Conservation (phyloP, 257 asterid species). For the Solanum lycopersicoides region DNA sequence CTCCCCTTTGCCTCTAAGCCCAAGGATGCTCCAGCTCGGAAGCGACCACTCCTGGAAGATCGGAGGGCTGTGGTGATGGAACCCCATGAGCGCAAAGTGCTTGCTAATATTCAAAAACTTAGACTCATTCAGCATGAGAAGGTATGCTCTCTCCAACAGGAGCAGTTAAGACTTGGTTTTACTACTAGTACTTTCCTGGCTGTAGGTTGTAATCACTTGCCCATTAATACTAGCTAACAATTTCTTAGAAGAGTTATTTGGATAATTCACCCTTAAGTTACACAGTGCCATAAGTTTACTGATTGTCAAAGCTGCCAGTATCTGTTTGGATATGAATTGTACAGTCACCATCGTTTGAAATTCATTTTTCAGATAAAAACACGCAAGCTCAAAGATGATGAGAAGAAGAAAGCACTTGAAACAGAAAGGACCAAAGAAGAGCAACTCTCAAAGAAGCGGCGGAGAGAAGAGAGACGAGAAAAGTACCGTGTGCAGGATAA, state of each 20-base stretch:
- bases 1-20: constrained; percentile 83
- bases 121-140: constrained; percentile 50
- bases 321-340: background rate
- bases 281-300: background rate
- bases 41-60: constrained; percentile 28
- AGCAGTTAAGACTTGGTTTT: background rate
- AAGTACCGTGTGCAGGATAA: constrained; percentile 71
- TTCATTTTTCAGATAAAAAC: constrained; percentile 37
- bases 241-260: background rate
- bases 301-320: background rate
- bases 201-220: background rate
- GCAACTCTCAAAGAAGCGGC: constrained; percentile 61
- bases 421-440: constrained; percentile 68
- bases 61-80: constrained; percentile 84
- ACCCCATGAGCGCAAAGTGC: constrained; percentile 62
- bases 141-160: constrained; percentile 24
- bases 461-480: constrained; percentile 76
- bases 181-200: background rate
- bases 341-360: background rate
- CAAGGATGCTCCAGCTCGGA: constrained; percentile 48
- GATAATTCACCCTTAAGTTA: background rate
- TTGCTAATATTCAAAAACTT: constrained; percentile 57
- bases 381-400: constrained; percentile 52
- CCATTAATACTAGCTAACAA: background rate
- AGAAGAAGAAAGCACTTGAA: constrained; percentile 49